phyloP scores from a whole-genome alignment of 176 grass and related monocot genomes.

The Pharus latifolius region DNA sequence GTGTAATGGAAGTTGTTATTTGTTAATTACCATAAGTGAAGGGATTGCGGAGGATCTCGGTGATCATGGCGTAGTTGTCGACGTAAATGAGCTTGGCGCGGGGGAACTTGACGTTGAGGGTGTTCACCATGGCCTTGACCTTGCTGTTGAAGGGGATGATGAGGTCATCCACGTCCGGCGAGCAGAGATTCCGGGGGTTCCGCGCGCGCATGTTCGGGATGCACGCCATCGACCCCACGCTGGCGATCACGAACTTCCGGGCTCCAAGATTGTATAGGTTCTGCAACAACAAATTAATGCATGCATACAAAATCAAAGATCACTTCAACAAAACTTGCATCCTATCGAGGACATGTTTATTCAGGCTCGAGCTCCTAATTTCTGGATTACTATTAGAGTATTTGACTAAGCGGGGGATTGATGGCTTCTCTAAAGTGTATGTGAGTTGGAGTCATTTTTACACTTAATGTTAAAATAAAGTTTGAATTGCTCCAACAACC shows the following conservation, averaged over 20 bases:
- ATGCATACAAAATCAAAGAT: background rate
- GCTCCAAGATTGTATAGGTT: slow-evolving; percentile 75
- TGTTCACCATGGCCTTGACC: slow-evolving; percentile 61
- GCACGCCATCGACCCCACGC: slow-evolving; percentile 79
- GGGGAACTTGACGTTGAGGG: slow-evolving; percentile 52
- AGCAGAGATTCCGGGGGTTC: slow-evolving; percentile 45
- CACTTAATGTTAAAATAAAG: too few relatives aligned
- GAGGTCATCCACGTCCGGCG: slow-evolving; percentile 70
- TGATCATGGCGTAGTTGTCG: slow-evolving; percentile 74
- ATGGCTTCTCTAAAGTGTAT: too few relatives aligned
- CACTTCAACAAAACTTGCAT: background rate
- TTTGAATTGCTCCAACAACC: too few relatives aligned
- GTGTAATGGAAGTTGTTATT: too few relatives aligned
- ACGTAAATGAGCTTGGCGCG: slow-evolving; percentile 74
- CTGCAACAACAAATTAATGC: slow-evolving; percentile 10
- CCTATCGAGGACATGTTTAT: too few relatives aligned
- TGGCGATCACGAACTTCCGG: slow-evolving; percentile 57
- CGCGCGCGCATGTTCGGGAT: slow-evolving; percentile 82
- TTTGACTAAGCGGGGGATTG: too few relatives aligned
- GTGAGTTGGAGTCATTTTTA: too few relatives aligned
- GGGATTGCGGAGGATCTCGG: slow-evolving; percentile 52
- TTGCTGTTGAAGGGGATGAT: slow-evolving; percentile 75
- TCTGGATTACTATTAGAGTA: too few relatives aligned
- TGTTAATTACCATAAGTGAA: slow-evolving; percentile 39
- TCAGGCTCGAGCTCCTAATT: too few relatives aligned